phyloP scores from a whole-genome alignment of 345 rosid species.

The Turnera subulata region DNA sequence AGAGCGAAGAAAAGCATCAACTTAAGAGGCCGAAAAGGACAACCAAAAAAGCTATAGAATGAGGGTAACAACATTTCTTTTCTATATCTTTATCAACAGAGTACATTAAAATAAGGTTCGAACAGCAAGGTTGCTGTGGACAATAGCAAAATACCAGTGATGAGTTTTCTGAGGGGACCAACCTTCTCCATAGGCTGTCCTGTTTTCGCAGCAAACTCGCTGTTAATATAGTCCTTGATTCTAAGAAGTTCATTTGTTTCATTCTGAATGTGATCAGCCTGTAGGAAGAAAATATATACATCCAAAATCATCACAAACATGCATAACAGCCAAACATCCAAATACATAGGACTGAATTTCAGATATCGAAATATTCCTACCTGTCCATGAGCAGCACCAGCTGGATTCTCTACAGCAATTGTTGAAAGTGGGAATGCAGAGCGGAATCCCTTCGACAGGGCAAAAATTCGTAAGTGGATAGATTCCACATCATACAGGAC shows the following conservation, averaged over 20 bases:
- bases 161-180: constrained; percentile 17
- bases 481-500: neutral
- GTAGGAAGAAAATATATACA: constrained; percentile 11
- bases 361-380: constrained; percentile 26
- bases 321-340: neutral
- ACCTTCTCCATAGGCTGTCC: constrained; percentile 84
- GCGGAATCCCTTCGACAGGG: constrained; percentile 49
- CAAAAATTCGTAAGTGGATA: constrained; percentile 3
- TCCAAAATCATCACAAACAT: neutral
- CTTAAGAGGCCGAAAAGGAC: neutral
- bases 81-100: neutral
- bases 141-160: neutral
- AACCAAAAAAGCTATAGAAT: neutral
- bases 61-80: neutral
- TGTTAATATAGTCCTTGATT: constrained; percentile 68
- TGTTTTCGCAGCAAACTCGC: constrained; percentile 68
- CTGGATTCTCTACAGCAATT: constrained; percentile 62
- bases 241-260: constrained; percentile 84
- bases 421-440: constrained; percentile 73
- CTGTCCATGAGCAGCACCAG: constrained; percentile 86
- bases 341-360: neutral
- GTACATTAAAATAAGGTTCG: neutral
- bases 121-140: neutral
- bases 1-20: too few species aligned
- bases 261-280: constrained; percentile 78